phyloP scores from a whole-genome alignment of 169 alveolate species.

The Cryptosporidium parvum region DNA sequence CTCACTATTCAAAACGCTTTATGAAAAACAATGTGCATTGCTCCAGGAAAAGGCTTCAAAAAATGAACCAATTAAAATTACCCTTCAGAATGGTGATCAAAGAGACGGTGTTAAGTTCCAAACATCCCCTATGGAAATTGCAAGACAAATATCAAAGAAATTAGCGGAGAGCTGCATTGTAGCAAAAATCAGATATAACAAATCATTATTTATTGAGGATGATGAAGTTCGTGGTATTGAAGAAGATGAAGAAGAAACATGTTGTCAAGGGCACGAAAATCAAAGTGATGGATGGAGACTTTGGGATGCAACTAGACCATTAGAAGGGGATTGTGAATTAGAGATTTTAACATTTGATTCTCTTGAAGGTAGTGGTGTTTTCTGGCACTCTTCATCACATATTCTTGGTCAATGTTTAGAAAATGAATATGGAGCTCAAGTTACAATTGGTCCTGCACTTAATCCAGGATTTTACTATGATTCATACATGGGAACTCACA shows the following conservation, averaged over 20 bases:
- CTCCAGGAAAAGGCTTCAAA: slow-evolving; percentile 64
- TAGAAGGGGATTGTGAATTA: slow-evolving; percentile 95
- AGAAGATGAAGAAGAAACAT: slow-evolving; percentile 83
- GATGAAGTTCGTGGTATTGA: slow-evolving; percentile 87
- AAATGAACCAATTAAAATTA: slow-evolving; percentile 87
- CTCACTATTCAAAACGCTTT: slow-evolving; percentile 84
- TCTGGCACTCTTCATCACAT: slow-evolving; percentile 99
- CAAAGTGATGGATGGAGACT: slow-evolving; percentile 82
- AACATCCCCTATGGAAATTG: slow-evolving; percentile 93
- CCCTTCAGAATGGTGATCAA: slow-evolving; percentile 90
- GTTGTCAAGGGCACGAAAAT: slow-evolving; percentile 22
- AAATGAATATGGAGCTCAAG: slow-evolving; percentile 94
- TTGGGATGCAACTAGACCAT: slow-evolving; percentile 97
- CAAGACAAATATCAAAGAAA: slow-evolving; percentile 88
- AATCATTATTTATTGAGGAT: slow-evolving; percentile 80
- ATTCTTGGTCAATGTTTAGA: slow-evolving; percentile 92
- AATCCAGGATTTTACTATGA: slow-evolving; percentile 98
- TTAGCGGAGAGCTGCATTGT: slow-evolving; percentile 90
- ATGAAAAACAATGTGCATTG: slow-evolving; percentile 83
- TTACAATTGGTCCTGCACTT: slow-evolving; percentile 94
- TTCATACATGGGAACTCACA: slow-evolving; percentile 92
- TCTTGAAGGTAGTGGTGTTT: slow-evolving; percentile 93
- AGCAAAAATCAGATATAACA: slow-evolving; percentile 89
- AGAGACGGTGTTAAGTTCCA: slow-evolving; percentile 89
- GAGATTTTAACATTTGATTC: slow-evolving; percentile 92